These are phyloP conservation scores for Penicillium sp. DNA, from an alignment of 2,329 filamentous ascomycete species.

Conservation along the genomic window DNA sequence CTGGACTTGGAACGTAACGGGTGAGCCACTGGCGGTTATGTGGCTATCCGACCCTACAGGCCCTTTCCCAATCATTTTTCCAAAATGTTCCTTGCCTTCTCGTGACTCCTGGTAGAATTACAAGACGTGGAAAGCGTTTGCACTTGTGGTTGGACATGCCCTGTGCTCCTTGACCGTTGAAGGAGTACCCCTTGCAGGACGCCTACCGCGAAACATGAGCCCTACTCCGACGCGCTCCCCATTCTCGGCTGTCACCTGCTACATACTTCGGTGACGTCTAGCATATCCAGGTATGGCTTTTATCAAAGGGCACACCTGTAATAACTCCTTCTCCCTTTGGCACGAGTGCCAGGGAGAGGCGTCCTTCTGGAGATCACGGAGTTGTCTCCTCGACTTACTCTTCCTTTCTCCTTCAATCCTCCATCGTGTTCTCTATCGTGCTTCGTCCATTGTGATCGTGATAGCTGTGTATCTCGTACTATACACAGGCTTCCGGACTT, in stretches of 20 bases:
- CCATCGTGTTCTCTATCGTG: slow-evolving; percentile 7
- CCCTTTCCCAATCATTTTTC: slow-evolving; percentile 5
- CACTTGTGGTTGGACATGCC: slow-evolving; percentile 20
- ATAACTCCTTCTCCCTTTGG: slow-evolving; percentile 33
- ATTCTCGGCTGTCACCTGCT: slow-evolving; percentile 27
- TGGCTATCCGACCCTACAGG: slow-evolving; percentile 16
- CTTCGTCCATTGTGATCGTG: slow-evolving; percentile 7
- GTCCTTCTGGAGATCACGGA: slow-evolving; percentile 20
- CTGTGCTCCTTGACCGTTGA: slow-evolving; percentile 20
- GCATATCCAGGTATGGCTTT: slow-evolving; percentile 40
- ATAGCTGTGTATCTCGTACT: slow-evolving; percentile 14
- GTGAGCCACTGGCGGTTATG: slow-evolving; percentile 23
- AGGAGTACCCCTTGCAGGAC: slow-evolving; percentile 33
- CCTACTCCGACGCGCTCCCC: slow-evolving; percentile 19
- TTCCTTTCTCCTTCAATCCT: slow-evolving; percentile 13
- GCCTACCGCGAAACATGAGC: slow-evolving; percentile 29
- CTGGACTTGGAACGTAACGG: slow-evolving; percentile 31
- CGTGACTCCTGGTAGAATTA: slow-evolving; percentile 16
- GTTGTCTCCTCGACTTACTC: slow-evolving; percentile 18
- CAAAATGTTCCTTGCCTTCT: slow-evolving; percentile 17
- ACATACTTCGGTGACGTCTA: slow-evolving; percentile 36
- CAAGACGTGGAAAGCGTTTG: slow-evolving; percentile 17
- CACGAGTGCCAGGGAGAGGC: slow-evolving; percentile 22
- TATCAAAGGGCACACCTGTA: slow-evolving; percentile 31
- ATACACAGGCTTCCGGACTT: slow-evolving; percentile 12